Percentiles rank a stretch among this genome's conserved stretches.
These are phyloP conservation scores for Geotrichum siamense DNA, from an alignment of 1,139 yeast genomes.

Conservation along the genomic window DNA sequence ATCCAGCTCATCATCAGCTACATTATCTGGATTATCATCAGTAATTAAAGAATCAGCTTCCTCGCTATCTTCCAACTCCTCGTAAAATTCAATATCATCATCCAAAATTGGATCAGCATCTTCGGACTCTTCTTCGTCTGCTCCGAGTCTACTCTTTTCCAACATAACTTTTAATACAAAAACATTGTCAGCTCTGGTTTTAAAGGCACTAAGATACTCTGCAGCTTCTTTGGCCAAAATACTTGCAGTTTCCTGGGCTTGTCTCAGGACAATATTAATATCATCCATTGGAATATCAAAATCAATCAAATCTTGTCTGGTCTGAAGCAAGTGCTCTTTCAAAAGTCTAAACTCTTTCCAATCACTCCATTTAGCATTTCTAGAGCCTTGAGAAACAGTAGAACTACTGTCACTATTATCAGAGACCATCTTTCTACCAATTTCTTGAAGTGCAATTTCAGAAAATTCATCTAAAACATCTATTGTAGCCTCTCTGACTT, in stretches of 20 bases:
- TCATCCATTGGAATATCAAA: slow-evolving; percentile 45
- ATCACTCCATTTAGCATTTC: slow-evolving; percentile 46
- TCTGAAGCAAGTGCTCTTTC: slow-evolving; percentile 47
- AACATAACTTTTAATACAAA: slow-evolving; percentile 51
- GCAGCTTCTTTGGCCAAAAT: slow-evolving; percentile 62
- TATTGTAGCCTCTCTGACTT: slow-evolving; percentile 31
- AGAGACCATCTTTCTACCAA: slow-evolving; percentile 31
- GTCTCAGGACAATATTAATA: slow-evolving; percentile 48
- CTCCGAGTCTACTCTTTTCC: slow-evolving; percentile 12
- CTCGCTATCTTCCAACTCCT: background rate
- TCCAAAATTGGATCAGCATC: slow-evolving; percentile 26
- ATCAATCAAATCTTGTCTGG: slow-evolving; percentile 51
- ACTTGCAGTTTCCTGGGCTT: slow-evolving; percentile 54
- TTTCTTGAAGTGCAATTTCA: slow-evolving; percentile 34
- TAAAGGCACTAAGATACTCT: slow-evolving; percentile 58
- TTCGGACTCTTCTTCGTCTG: slow-evolving; percentile 22
- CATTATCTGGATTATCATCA: background rate
- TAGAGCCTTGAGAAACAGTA: slow-evolving; percentile 38
- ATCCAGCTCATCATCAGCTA: background rate
- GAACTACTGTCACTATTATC: slow-evolving; percentile 19
- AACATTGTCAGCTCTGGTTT: slow-evolving; percentile 77
- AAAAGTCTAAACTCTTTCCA: slow-evolving; percentile 62
- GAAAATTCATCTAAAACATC: slow-evolving; percentile 39
- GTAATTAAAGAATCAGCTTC: background rate
- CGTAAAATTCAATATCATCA: slow-evolving; percentile 19